Base-by-base conservation (phyloP, 2,329 filamentous ascomycete species). In the Neonectria punicea region DNA sequence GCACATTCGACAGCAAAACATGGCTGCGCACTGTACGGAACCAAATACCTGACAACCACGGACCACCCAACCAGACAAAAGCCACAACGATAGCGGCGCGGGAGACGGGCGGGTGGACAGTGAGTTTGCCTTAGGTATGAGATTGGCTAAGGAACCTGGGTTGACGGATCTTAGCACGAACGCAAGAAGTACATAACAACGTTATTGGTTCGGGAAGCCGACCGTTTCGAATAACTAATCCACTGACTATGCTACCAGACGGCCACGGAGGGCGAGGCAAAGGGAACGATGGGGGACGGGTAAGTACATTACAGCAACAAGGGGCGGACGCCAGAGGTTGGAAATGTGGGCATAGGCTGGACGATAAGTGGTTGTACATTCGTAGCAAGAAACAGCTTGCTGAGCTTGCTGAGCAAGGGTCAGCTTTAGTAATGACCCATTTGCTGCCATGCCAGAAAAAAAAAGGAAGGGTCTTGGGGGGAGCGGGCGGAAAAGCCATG, bases 291-390 rank as follows among this genome's bases (percentile, higher is more conserved):
- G 20, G 69, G 65, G 53, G 47, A 62, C 49, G 50, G 59, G 69
- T 67, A 73, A 64, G 60, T 66, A 71, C 60, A 66, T 61, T 59
- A 53, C 25, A 53, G 43, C 9, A 53, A 50, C 62, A 63, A 61
- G 60, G 70, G 44, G 49, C 47, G 44, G 53, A 55, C 28, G 59
- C 20, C 16, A 25, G 32, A 50, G 34, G 47, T 18, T 51, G 57
- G 51, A 59, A 64, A 51, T 55, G 56, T 59, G 61, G 56, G 28
- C 50, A 25, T 55, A 56, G 34, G 44, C 34, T 50, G 22, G 61
- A 64, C 10, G 43, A 50, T 49, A 28, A 51, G 36, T 28, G 53
- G 50, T 39, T 57, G 53, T 25, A 25, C 22, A 25, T 25, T 4
- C 22, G 22, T 5, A 25, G 22, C 51, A 47, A 57, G 43, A 58